Conservation (phyloP, 1,284 basidiomycete species). For the Cronartium ribicola region DNA sequence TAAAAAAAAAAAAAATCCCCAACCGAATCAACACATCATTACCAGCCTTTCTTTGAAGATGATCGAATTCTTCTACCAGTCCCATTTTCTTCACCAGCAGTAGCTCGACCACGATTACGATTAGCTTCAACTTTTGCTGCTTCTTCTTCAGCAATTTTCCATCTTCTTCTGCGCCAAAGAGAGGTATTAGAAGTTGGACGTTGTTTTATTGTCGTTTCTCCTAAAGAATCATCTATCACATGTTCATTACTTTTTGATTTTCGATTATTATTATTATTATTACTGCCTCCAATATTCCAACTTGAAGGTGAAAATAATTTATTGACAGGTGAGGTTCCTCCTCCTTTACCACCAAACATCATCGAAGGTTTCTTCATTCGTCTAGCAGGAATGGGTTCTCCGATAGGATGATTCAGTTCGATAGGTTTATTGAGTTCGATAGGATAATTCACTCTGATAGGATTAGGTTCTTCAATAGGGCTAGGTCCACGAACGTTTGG, state of each 20-base stretch:
- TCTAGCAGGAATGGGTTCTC: too few relatives aligned
- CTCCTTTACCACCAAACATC: neutral
- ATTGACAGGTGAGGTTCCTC: neutral
- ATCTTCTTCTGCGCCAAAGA: neutral
- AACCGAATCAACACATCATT: too few relatives aligned
- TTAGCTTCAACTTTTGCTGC: too few relatives aligned
- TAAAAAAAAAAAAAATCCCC: too few relatives aligned
- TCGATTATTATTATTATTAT: neutral
- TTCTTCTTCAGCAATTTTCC: neutral
- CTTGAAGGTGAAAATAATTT: neutral
- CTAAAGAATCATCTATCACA: neutral
- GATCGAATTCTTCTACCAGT: too few relatives aligned
- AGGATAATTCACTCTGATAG: neutral
- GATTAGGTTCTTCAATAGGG: neutral
- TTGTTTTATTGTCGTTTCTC: neutral
- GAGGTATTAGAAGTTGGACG: neutral
- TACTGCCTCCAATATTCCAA: neutral
- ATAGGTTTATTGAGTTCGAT: neutral
- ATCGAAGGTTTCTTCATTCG: neutral
- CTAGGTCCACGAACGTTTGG: neutral
- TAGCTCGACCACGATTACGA: too few relatives aligned
- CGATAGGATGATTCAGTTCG: too few relatives aligned
- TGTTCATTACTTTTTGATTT: neutral
- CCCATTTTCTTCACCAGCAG: too few relatives aligned
- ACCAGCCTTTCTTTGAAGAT: too few relatives aligned